These are phyloP conservation scores for Ceratocystis huliohia DNA, from an alignment of 2,329 filamentous ascomycete genomes.

Conservation along the genomic window DNA sequence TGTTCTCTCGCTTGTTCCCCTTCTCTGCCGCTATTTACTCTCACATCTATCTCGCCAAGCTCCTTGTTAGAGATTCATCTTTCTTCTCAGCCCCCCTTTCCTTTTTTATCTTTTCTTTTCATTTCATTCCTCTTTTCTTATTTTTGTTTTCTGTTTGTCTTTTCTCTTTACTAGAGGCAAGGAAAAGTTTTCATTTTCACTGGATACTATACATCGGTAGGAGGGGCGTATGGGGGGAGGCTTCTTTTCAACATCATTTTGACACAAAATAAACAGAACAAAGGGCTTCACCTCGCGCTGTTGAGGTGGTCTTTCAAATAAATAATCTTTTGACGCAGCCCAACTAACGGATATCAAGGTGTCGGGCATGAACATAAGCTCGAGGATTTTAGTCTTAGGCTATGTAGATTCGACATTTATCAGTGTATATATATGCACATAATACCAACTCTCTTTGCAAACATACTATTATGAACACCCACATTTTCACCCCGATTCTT, in stretches of 20 bases:
- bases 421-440: background rate
- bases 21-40: conserved; percentile 9
- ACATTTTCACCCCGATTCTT: background rate
- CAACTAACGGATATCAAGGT: background rate
- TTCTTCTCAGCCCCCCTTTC: background rate
- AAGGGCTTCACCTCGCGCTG: background rate
- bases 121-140: background rate
- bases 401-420: background rate
- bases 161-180: conserved; percentile 1
- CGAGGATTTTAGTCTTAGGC: too few relatives aligned
- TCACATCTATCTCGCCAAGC: background rate
- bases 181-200: conserved; percentile 8
- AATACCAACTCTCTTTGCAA: background rate
- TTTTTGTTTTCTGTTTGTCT: background rate
- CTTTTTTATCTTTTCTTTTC: conserved; percentile 7
- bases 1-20: background rate
- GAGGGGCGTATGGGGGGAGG: conserved; percentile 9
- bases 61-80: background rate
- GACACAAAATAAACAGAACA: conserved; percentile 8
- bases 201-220: conserved; percentile 5
- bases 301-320: conserved; percentile 1
- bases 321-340: background rate
- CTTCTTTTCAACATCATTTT: conserved; percentile 12
- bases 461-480: background rate
- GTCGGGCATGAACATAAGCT: background rate